Percentiles rank a stretch among this genome's conserved stretches.
Conservation (phyloP, 2,329 filamentous ascomycete species). For the Penicillium sp. region DNA sequence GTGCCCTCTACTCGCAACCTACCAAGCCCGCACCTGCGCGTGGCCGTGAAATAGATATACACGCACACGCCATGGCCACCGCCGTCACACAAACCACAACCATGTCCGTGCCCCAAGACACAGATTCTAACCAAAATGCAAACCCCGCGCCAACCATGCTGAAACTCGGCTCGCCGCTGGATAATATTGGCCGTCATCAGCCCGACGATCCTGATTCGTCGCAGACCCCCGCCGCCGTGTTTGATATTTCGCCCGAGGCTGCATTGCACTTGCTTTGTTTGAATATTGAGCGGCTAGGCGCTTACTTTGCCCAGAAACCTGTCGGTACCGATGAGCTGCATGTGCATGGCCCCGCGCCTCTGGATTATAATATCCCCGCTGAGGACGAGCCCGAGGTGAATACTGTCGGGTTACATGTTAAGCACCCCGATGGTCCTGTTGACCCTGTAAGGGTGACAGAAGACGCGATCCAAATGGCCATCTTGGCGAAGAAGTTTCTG, state of each 20-base stretch:
- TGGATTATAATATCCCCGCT: constrained; percentile 27
- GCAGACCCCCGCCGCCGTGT: constrained; percentile 45
- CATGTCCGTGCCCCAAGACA: constrained; percentile 4
- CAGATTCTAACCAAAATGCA: neutral
- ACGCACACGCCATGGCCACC: neutral
- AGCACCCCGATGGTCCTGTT: constrained; percentile 44
- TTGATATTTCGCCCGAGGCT: constrained; percentile 66
- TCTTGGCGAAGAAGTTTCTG: constrained; percentile 90
- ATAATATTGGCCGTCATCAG: neutral
- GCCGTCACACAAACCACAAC: constrained; percentile 19
- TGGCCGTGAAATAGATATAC: constrained; percentile 22
- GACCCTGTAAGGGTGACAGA: constrained; percentile 62
- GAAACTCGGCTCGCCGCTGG: constrained; percentile 14
- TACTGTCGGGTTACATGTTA: constrained; percentile 38
- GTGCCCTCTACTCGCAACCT: constrained; percentile 19
- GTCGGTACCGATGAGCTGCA: constrained; percentile 8
- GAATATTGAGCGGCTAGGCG: constrained; percentile 57
- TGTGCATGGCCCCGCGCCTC: constrained; percentile 49
- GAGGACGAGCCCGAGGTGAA: constrained; percentile 22
- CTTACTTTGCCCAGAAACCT: constrained; percentile 59
- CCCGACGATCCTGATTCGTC: neutral
- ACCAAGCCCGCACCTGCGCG: constrained; percentile 10
- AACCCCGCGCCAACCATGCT: constrained; percentile 12
- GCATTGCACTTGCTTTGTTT: constrained; percentile 78
- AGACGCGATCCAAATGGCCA: constrained; percentile 73